Base-by-base conservation (phyloP, 2,329 filamentous ascomycete species). In the Blastomyces parvus region DNA sequence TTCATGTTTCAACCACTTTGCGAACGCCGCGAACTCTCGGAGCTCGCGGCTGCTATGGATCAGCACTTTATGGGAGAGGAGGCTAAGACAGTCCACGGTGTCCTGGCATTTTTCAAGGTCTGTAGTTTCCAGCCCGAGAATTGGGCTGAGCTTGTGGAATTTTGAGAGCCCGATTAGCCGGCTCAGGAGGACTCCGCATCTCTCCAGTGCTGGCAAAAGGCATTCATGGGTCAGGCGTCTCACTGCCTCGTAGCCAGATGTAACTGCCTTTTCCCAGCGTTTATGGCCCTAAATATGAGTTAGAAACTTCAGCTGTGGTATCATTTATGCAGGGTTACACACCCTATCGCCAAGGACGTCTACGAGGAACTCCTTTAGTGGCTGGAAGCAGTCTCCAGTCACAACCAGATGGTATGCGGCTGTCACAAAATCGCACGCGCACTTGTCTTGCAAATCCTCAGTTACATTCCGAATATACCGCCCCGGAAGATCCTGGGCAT, bases 201-300 rank as follows among this genome's bases (percentile, higher is more conserved):
- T 86, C 69, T 97, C 91, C 1, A 97, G 80, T 0, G 90, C 91
- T 0, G 94, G 94, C 2, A 97, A 81, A 60, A 97, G 86, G 73
- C 95, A 92, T 71, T 96, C 88, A 71, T 96, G 92, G 0, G 91
- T 81, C 14, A 97, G 81, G 61, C 85, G 84, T 59, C 91, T 85
- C 11, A 97, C 82, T 62, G 86, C 88, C 64, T 90, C 86, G 25
- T 97, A 87, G 0, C 91, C 90, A 3, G 86, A 85, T 1, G 84
- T 82, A 1, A 95, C 88, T 6, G 89, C 88, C 71, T 93, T 95
- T 66, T 97, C 92, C 94, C 94, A 99, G 59, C 94, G 83, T 76
- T 96, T 97, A 70, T 96, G 90, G 0, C 91, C 91, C 88, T 94
- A 60, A 25, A 25, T 19, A 38, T 64, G 64, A 50, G 64, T 60